Evolutionary conservation across 768 basidiomycete species (phyloP).

Genomic region (Serendipita vermifera): DNA sequence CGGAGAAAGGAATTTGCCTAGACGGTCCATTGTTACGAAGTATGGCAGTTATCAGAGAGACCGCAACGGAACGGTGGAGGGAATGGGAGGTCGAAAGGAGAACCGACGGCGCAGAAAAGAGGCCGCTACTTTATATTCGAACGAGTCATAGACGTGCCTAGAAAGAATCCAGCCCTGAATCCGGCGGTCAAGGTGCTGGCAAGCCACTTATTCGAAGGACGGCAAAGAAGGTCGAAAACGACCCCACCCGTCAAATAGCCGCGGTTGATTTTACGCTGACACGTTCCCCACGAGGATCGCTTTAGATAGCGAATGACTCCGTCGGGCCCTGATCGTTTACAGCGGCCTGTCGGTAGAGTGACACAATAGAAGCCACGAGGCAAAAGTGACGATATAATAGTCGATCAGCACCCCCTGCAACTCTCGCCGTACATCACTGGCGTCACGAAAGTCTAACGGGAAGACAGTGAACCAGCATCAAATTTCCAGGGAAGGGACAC

Average conservation of each 20-base stretch:
- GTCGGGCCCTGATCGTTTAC: too few relatives aligned
- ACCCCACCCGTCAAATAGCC: neutral
- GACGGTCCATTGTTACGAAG: constrained; percentile 47
- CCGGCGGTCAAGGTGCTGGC: neutral
- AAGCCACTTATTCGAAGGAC: constrained; percentile 7
- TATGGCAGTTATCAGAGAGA: too few relatives aligned
- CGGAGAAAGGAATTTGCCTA: constrained; percentile 62
- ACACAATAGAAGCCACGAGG: too few relatives aligned
- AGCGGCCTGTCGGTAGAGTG: too few relatives aligned
- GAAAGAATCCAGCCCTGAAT: neutral
- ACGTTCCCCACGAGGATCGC: neutral
- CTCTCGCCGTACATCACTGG: too few relatives aligned
- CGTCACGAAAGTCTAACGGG: too few relatives aligned
- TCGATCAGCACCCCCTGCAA: too few relatives aligned
- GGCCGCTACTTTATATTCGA: neutral
- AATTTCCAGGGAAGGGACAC: too few relatives aligned
- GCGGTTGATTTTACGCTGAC: neutral
- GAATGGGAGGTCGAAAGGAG: neutral
- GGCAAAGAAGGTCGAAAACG: neutral
- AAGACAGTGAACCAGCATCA: too few relatives aligned
- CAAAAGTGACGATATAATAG: too few relatives aligned
- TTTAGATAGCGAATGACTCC: too few relatives aligned
- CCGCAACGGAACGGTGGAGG: neutral
- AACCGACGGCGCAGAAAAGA: constrained; percentile 3
- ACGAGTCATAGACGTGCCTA: constrained; percentile 1